phyloP scores from a whole-genome alignment of 2,329 filamentous ascomycete genomes.

The Calcarisporium arbuscula region DNA sequence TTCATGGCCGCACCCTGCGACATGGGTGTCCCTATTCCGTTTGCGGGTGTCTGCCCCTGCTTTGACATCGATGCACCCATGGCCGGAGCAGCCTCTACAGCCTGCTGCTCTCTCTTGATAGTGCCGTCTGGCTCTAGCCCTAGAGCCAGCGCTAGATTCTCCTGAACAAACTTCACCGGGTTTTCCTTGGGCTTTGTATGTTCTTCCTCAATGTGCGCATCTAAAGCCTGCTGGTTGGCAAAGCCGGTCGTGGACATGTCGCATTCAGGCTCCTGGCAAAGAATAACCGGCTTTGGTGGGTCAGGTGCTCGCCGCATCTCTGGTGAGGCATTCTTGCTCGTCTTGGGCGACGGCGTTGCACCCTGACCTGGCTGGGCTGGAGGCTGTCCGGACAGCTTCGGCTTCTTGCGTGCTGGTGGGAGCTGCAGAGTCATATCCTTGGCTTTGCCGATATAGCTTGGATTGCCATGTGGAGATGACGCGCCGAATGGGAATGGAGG shows the following conservation, averaged over 20 bases:
- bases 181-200: slow-evolving; percentile 50
- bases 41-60: slow-evolving; percentile 41
- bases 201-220: slow-evolving; percentile 51
- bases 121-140: slow-evolving; percentile 47
- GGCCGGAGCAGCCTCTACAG: slow-evolving; percentile 20
- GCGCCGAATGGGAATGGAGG: slow-evolving; percentile 51
- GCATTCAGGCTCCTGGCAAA: slow-evolving; percentile 50
- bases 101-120: slow-evolving; percentile 27
- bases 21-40: slow-evolving; percentile 40
- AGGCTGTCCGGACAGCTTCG: slow-evolving; percentile 36
- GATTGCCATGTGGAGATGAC: slow-evolving; percentile 53
- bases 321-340: slow-evolving; percentile 40
- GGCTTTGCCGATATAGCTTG: slow-evolving; percentile 46
- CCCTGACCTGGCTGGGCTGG: slow-evolving; percentile 33
- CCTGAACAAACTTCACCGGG: slow-evolving; percentile 45
- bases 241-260: slow-evolving; percentile 45
- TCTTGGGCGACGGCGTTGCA: slow-evolving; percentile 41
- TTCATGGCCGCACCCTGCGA: slow-evolving; percentile 44
- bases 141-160: slow-evolving; percentile 41
- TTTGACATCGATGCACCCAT: slow-evolving; percentile 40
- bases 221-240: slow-evolving; percentile 45
- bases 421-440: slow-evolving; percentile 50
- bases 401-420: slow-evolving; percentile 52
- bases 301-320: slow-evolving; percentile 30
- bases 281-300: slow-evolving; percentile 35